These are phyloP conservation scores for Kwoniella pini DNA, from an alignment of 768 basidiomycete genomes.

Conservation along the genomic window DNA sequence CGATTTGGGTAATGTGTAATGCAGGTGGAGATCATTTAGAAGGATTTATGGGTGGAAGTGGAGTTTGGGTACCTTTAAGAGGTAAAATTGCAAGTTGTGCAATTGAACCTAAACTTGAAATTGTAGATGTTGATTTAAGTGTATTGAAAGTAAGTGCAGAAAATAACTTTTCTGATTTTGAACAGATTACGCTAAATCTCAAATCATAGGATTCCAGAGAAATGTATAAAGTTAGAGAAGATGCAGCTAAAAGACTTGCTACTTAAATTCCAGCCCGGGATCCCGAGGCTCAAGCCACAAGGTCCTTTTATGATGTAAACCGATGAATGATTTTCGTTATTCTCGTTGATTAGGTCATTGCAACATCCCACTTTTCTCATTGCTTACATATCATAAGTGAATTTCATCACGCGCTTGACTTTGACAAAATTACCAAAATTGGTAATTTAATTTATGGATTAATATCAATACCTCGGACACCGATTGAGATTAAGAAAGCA, in stretches of 20 bases:
- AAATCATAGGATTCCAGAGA: constrained; percentile 32
- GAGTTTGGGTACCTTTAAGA: constrained; percentile 44
- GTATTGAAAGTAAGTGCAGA: constrained; percentile 39
- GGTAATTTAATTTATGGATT: no score
- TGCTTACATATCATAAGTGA: background rate
- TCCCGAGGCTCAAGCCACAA: no score
- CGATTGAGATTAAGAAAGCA: background rate
- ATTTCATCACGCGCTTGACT: background rate
- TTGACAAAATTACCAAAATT: background rate
- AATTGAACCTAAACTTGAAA: constrained; percentile 10
- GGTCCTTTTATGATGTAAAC: no score
- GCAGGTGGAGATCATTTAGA: constrained; percentile 35
- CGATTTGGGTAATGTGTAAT: constrained; percentile 43
- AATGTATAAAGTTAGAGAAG: constrained; percentile 43
- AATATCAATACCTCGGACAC: background rate
- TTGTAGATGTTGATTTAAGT: constrained; percentile 42
- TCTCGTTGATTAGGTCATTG: background rate
- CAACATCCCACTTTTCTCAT: background rate
- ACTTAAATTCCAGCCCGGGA: no score
- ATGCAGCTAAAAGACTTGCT: constrained; percentile 23
- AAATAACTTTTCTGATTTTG: no score
- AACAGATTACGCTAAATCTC: no score
- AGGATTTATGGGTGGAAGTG: constrained; percentile 48
- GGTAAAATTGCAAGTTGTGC: constrained; percentile 29
- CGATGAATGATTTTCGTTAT: background rate